Evolutionary conservation across 2,329 filamentous ascomycete genomes (phyloP).

Genomic region (Penicillium fuscoglaucum): DNA sequence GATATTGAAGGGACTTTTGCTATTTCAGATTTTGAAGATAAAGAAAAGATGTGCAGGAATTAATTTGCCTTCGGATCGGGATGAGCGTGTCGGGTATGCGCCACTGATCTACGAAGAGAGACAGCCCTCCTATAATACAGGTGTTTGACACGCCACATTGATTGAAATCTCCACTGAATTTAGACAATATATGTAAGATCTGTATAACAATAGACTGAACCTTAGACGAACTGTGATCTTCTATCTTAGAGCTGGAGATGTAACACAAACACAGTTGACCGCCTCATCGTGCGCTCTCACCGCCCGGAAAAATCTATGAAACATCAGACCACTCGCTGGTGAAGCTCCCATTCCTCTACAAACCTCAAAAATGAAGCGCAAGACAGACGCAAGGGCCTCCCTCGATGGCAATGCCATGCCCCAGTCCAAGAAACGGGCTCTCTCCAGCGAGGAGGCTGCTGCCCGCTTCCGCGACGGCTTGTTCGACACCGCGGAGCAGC

Average conservation of each 20-base stretch:
- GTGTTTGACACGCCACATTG: background rate
- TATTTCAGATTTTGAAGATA: background rate
- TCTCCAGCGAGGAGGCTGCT: conserved; percentile 41
- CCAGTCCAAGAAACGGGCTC: conserved; percentile 41
- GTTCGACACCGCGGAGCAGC: conserved; percentile 42
- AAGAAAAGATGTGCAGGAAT: background rate
- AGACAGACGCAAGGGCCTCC: conserved; percentile 37
- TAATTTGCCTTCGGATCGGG: background rate
- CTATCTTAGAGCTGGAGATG: background rate
- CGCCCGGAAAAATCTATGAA: conserved; percentile 22
- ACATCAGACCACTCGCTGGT: conserved; percentile 17
- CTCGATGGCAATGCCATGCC: conserved; percentile 34
- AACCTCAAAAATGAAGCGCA: conserved; percentile 46
- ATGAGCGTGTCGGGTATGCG: background rate
- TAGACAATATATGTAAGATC: background rate
- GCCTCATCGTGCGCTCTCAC: conserved; percentile 13
- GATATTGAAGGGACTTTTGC: background rate
- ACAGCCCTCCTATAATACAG: too few relatives aligned
- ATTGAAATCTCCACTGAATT: background rate
- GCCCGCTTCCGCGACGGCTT: conserved; percentile 47
- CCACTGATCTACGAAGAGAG: background rate
- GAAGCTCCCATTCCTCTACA: conserved; percentile 1
- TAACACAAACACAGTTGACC: background rate
- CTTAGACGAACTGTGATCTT: background rate
- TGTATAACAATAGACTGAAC: background rate